A percentile compares a stretch with the other conserved stretches of the same genome.
Conservation (phyloP, 371 early-diverging fungal species). For the Capillidium rhysosporum region DNA sequence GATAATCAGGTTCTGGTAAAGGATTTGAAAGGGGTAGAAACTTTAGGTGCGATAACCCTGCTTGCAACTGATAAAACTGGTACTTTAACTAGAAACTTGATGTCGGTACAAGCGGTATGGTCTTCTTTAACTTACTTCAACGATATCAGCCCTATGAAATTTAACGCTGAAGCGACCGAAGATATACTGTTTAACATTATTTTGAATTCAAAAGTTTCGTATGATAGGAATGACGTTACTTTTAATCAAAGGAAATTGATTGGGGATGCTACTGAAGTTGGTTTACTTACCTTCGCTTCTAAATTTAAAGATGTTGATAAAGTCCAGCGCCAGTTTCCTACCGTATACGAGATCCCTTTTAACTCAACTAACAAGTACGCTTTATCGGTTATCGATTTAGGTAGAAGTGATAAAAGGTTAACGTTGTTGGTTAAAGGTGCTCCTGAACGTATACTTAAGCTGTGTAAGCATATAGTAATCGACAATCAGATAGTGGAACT, state of each 20-base stretch:
- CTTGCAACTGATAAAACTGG: conserved; percentile 93
- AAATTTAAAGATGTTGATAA: conserved; percentile 40
- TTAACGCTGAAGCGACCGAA: conserved; percentile 27
- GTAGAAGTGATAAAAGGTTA: conserved; percentile 36
- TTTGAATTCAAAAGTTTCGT: conserved; percentile 64
- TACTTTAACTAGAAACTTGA: conserved; percentile 75
- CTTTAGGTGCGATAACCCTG: conserved; percentile 85
- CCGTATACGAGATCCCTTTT: conserved; percentile 88
- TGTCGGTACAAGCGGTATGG: conserved; percentile 52
- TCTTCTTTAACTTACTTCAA: conserved; percentile 27
- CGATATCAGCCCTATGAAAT: conserved; percentile 22
- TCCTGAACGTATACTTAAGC: conserved; percentile 66
- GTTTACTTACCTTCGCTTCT: conserved; percentile 57
- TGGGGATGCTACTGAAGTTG: conserved; percentile 88
- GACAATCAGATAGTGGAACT: conserved; percentile 23
- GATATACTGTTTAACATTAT: conserved; percentile 47
- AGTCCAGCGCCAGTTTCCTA: conserved; percentile 19
- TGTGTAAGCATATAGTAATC: conserved; percentile 44
- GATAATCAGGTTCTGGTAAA: conserved; percentile 74
- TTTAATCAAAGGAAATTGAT: conserved; percentile 44
- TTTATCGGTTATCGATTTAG: conserved; percentile 56
- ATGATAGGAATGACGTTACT: conserved; percentile 70
- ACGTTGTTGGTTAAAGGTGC: conserved; percentile 83
- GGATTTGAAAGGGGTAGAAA: conserved; percentile 87
- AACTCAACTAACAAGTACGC: conserved; percentile 91